Percentiles rank a stretch among this genome's conserved stretches.
Evolutionary conservation across 2,329 filamentous ascomycete genomes (phyloP).

Genomic region (Cytospora paraplurivora): DNA sequence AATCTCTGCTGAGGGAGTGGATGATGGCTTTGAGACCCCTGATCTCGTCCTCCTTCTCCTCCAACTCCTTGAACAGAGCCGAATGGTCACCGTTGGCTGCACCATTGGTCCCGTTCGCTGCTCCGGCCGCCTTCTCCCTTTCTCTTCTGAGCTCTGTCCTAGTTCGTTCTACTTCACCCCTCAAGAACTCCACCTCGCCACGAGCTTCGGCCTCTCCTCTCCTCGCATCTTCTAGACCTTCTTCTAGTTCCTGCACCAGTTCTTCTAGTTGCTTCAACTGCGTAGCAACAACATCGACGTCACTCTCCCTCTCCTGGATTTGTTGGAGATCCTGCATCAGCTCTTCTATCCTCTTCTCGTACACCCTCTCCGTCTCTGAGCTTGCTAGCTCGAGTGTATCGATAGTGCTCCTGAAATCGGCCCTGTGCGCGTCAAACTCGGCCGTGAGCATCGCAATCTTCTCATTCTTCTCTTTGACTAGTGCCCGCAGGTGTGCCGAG

Average conservation of each 20-base stretch:
- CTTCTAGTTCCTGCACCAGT: constrained; percentile 93
- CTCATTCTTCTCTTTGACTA: constrained; percentile 93
- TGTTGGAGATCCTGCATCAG: constrained; percentile 82
- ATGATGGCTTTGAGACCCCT: constrained; percentile 97
- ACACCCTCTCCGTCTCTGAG: constrained; percentile 92
- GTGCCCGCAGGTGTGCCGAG: constrained; percentile 72
- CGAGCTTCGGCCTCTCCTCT: constrained; percentile 93
- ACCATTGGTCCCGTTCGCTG: constrained; percentile 50
- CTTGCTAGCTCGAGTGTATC: constrained; percentile 95
- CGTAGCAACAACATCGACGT: constrained; percentile 86
- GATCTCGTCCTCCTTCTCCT: constrained; percentile 97
- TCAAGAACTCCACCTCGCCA: constrained; percentile 91
- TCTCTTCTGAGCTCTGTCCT: constrained; percentile 86
- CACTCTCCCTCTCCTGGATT: constrained; percentile 77
- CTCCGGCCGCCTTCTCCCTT: constrained; percentile 74
- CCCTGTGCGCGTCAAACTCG: constrained; percentile 92
- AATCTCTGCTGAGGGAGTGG: constrained; percentile 84
- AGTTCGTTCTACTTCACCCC: constrained; percentile 91
- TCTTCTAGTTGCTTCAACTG: constrained; percentile 96
- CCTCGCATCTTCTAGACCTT: constrained; percentile 91
- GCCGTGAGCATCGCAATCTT: constrained; percentile 90
- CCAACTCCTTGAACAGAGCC: constrained; percentile 70
- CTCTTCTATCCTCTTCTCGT: constrained; percentile 89
- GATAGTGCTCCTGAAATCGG: constrained; percentile 95
- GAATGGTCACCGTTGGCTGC: constrained; percentile 45